Evolutionary conservation across 352 stramenopile genomes (phyloP).

Genomic region (Phytophthora fragariaefolia): DNA sequence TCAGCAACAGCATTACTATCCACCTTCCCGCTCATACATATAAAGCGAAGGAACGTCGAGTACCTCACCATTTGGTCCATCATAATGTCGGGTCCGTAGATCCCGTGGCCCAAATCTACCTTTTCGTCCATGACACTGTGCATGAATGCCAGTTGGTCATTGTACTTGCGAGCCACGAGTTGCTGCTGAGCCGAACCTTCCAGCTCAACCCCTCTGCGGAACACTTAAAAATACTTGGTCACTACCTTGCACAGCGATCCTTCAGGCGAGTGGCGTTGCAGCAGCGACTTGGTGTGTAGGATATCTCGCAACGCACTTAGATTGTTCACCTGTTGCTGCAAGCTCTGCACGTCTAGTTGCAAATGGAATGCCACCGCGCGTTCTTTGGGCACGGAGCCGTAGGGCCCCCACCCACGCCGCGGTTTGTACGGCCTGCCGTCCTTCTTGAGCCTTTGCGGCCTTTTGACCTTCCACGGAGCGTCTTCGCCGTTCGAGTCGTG

Average conservation of each 20-base stretch:
- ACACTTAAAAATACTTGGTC: constrained; percentile 34
- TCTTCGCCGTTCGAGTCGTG: neutral
- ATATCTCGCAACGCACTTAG: constrained; percentile 28
- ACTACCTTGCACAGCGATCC: constrained; percentile 32
- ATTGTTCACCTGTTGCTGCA: constrained; percentile 48
- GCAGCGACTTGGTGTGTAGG: constrained; percentile 21
- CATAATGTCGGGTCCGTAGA: constrained; percentile 28
- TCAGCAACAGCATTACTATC: constrained; percentile 17
- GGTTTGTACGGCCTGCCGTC: constrained; percentile 24
- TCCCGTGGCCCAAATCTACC: constrained; percentile 30
- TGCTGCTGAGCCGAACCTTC: neutral
- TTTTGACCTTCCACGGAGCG: neutral
- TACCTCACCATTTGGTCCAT: constrained; percentile 33
- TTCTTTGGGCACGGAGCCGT: constrained; percentile 42
- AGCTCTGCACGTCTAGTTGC: constrained; percentile 49
- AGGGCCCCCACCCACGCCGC: constrained; percentile 39
- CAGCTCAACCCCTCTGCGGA: constrained; percentile 24
- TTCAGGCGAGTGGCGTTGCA: constrained; percentile 32
- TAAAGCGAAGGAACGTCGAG: constrained; percentile 12
- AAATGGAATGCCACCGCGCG: constrained; percentile 53
- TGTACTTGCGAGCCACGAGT: constrained; percentile 4
- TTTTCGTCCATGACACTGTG: constrained; percentile 35
- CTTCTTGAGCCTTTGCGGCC: constrained; percentile 15
- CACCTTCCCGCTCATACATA: constrained; percentile 13
- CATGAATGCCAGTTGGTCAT: constrained; percentile 33